phyloP scores from a whole-genome alignment of 371 early-diverging fungal genomes.

The Conidiobolus incongruus region DNA sequence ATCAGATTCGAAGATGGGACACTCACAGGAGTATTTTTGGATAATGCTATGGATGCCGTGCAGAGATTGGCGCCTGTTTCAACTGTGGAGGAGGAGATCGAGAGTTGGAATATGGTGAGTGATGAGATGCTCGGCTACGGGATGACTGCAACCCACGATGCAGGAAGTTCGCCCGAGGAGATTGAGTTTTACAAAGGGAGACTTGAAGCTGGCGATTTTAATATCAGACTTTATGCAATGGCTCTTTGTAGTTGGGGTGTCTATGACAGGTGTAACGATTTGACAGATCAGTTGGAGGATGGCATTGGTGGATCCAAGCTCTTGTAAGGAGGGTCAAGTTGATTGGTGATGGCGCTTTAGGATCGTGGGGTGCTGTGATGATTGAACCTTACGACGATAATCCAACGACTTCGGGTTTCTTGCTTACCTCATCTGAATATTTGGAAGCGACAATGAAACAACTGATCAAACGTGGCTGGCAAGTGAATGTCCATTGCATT shows the following conservation, averaged over 20 bases:
- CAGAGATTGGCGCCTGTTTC: not conserved
- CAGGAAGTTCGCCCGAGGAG: not conserved
- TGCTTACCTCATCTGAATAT: conserved; percentile 7
- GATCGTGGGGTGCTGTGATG: conserved; percentile 20
- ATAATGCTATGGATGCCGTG: not conserved
- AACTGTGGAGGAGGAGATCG: not conserved
- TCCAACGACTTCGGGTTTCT: conserved; percentile 9
- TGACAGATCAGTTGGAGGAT: too few species aligned
- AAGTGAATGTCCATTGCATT: conserved; percentile 18
- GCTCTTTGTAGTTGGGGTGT: not conserved
- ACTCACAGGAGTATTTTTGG: not conserved
- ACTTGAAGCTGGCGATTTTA: not conserved
- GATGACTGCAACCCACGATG: not conserved
- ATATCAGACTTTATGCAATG: not conserved
- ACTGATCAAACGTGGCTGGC: conserved; percentile 13
- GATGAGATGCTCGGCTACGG: not conserved
- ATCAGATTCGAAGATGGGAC: not conserved
- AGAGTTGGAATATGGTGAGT: not conserved
- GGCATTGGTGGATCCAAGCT: not conserved
- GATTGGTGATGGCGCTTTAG: conserved; percentile 21
- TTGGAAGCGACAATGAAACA: conserved; percentile 4
- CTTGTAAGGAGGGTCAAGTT: conserved; percentile 14
- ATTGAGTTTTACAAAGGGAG: not conserved
- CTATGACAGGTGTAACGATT: not conserved
- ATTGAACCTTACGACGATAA: conserved; percentile 13